Conservation (phyloP, 1,284 basidiomycete genomes). For the Leccinum brunneo-olivaceum region DNA sequence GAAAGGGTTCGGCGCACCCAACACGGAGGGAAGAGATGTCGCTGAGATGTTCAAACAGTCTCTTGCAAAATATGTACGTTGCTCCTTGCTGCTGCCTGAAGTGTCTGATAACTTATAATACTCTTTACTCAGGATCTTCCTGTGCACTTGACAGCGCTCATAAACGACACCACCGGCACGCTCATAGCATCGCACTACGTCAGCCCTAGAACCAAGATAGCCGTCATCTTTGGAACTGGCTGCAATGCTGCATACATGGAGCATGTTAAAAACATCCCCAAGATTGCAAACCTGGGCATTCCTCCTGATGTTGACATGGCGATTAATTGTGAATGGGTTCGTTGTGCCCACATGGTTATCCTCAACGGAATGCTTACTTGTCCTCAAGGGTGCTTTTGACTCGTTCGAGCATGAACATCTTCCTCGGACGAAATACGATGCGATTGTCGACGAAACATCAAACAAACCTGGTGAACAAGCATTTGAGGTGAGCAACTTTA, state of each 20-base stretch:
- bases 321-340: conserved; percentile 94
- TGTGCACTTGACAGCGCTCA: conserved; percentile 76
- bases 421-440: conserved; percentile 91
- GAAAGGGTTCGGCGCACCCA: conserved; percentile 91
- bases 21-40: conserved; percentile 91
- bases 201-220: conserved; percentile 84
- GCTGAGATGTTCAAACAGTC: conserved; percentile 87
- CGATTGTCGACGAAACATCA: conserved; percentile 85
- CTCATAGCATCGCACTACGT: conserved; percentile 97
- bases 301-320: conserved; percentile 75
- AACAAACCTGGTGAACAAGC: conserved; percentile 97
- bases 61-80: conserved; percentile 64
- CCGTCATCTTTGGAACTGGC: conserved; percentile 95
- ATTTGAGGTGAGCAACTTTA: conserved; percentile 55
- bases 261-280: conserved; percentile 67
- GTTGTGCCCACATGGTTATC: conserved; percentile 13
- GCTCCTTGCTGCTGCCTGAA: background rate
- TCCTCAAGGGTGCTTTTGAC: conserved; percentile 86
- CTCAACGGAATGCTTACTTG: background rate
- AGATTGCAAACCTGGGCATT: conserved; percentile 74
- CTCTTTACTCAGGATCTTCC: conserved; percentile 50
- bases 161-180: conserved; percentile 97
- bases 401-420: conserved; percentile 93
- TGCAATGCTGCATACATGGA: conserved; percentile 99
- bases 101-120: background rate